Percentiles rank a stretch among this genome's conserved stretches.
phyloP scores from a whole-genome alignment of 768 basidiomycete genomes.

The Russula ochroleuca region DNA sequence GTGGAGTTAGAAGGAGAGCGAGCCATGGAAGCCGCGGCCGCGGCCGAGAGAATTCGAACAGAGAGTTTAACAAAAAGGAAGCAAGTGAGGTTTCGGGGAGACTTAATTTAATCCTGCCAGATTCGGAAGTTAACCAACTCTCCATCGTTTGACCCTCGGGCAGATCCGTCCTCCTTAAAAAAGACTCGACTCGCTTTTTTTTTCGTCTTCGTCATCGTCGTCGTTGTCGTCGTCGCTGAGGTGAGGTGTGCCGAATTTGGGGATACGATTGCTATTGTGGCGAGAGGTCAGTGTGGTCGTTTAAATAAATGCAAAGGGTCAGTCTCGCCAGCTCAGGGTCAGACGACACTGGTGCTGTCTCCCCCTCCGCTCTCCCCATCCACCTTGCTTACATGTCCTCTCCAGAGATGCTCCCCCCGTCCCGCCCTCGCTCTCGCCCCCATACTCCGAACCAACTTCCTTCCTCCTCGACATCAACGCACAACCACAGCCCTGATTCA shows the following conservation, averaged over 20 bases:
- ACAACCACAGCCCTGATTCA: constrained; percentile 24
- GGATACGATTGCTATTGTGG: constrained; percentile 1
- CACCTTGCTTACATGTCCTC: too few species aligned
- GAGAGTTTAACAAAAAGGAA: constrained; percentile 49
- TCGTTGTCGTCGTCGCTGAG: not conserved
- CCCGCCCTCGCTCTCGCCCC: constrained; percentile 28
- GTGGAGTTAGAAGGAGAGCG: constrained; percentile 42
- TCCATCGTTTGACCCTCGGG: not conserved
- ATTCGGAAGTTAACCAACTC: not conserved
- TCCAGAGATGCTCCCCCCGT: constrained; percentile 25
- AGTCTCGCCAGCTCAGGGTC: not conserved
- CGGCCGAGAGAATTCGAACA: constrained; percentile 19
- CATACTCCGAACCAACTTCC: constrained; percentile 20
- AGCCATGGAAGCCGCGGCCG: constrained; percentile 9
- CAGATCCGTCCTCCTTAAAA: constrained; percentile 9
- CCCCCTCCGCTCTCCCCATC: not conserved
- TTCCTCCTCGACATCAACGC: constrained; percentile 9
- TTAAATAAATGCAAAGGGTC: not conserved
- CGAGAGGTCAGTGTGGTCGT: not conserved
- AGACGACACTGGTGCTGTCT: not conserved
- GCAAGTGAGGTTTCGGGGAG: constrained; percentile 59
- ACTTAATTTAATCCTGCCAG: constrained; percentile 34
- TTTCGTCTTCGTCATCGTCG: not conserved
- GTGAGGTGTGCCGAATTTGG: not conserved
- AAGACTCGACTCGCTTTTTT: not conserved